Evolutionary conservation across 805 yeast species (phyloP).

Genomic region (Yamadazyma laniorum): DNA sequence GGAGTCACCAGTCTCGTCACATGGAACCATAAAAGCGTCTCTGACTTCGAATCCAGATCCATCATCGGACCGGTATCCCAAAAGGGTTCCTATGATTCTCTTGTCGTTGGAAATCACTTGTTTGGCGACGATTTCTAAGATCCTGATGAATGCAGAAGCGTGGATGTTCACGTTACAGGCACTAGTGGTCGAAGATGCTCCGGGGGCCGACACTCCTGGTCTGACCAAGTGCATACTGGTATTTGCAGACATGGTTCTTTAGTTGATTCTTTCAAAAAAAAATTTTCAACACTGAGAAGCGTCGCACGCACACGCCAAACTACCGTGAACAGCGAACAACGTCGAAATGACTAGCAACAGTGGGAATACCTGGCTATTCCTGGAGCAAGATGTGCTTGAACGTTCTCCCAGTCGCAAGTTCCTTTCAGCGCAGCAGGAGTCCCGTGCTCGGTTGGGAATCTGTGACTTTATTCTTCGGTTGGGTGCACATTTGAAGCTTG

Average conservation of each 20-base stretch:
- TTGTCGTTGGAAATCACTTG: constrained; percentile 39
- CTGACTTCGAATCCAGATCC: constrained; percentile 71
- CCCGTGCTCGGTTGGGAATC: constrained; percentile 36
- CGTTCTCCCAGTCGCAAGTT: constrained; percentile 32
- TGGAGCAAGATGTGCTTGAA: constrained; percentile 31
- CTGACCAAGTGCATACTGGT: constrained; percentile 46
- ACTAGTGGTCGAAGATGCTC: constrained; percentile 42
- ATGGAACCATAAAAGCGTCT: constrained; percentile 80
- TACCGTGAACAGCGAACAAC: background rate
- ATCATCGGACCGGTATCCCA: constrained; percentile 82
- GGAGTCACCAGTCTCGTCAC: constrained; percentile 68
- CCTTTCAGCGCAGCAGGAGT: constrained; percentile 34
- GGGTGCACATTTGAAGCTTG: constrained; percentile 37
- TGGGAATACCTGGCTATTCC: constrained; percentile 37
- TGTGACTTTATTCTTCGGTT: constrained; percentile 37
- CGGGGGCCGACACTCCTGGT: constrained; percentile 50
- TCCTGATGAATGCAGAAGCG: constrained; percentile 70
- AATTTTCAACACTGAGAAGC: constrained; percentile 1
- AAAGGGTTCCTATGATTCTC: constrained; percentile 77
- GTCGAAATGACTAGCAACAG: background rate
- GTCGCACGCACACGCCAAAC: background rate
- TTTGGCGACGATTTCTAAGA: constrained; percentile 69
- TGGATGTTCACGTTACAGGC: constrained; percentile 58
- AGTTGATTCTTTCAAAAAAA: constrained; percentile 4
- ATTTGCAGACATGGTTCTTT: constrained; percentile 18